A percentile compares a stretch with the other conserved stretches of the same genome.
Conservation (phyloP, 768 basidiomycete species). For the Lactarius akahatsu region DNA sequence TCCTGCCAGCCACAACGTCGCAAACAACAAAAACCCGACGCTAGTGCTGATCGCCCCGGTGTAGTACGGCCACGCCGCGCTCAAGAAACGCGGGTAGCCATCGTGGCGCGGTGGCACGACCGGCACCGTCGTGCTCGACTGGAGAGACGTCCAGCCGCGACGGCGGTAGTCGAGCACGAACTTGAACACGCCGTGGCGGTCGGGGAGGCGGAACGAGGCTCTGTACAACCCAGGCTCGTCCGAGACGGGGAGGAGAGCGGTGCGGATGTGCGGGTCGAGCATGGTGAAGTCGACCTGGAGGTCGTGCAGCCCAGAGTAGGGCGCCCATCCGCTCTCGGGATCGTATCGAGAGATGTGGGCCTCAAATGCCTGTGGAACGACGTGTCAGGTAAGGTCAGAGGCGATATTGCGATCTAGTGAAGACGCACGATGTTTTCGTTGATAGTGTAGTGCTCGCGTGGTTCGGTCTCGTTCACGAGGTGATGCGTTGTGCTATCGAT, state of each 20-base stretch:
- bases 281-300: conserved; percentile 96
- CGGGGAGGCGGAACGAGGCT: conserved; percentile 85
- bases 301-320: conserved; percentile 70
- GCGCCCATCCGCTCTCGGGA: conserved; percentile 59
- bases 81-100: conserved; percentile 92
- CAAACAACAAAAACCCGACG: conserved; percentile 82
- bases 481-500: conserved; percentile 76
- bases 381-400: conserved; percentile 5
- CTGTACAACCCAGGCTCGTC: conserved; percentile 67
- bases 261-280: conserved; percentile 96
- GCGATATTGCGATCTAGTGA: background rate
- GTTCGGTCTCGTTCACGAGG: conserved; percentile 56
- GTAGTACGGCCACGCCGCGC: conserved; percentile 96
- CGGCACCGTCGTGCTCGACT: conserved; percentile 71
- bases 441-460: conserved; percentile 76
- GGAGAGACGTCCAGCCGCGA: conserved; percentile 69
- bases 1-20: conserved; percentile 82
- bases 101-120: conserved; percentile 94
- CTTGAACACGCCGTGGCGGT: conserved; percentile 98
- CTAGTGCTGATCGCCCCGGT: conserved; percentile 87
- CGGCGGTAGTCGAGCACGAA: conserved; percentile 91
- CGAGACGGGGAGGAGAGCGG: conserved; percentile 58
- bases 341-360: conserved; percentile 72
- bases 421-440: conserved; percentile 76
- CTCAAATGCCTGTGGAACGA: conserved; percentile 58